Conservation (phyloP, 176 grass and related monocot genomes). For the Oryza glumipatula region DNA sequence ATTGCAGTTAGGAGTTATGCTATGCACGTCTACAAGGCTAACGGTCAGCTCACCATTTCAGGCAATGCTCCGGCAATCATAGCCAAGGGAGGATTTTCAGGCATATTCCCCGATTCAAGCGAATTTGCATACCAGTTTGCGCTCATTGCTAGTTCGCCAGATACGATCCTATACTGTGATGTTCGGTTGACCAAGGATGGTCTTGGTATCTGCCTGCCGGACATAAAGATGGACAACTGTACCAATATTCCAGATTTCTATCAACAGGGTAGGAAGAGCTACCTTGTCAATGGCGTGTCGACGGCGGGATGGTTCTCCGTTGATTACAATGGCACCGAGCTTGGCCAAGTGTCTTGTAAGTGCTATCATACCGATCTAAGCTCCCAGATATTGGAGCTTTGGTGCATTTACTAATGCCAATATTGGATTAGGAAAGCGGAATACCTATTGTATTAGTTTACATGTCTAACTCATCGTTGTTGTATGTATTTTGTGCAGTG, state of each 20-base stretch:
- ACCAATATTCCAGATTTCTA: conserved; percentile 54
- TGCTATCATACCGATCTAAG: conserved; percentile 12
- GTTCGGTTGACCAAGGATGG: conserved; percentile 76
- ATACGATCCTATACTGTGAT: conserved; percentile 71
- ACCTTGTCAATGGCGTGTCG: conserved; percentile 63
- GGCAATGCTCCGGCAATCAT: conserved; percentile 68
- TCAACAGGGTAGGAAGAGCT: conserved; percentile 44
- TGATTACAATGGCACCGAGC: conserved; percentile 65
- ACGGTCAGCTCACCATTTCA: conserved; percentile 34
- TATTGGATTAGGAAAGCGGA: not conserved
- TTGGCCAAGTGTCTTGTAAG: conserved; percentile 56
- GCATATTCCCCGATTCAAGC: conserved; percentile 84
- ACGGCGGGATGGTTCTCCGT: conserved; percentile 71
- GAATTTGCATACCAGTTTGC: conserved; percentile 51
- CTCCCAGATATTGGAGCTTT: not conserved
- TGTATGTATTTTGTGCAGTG: conserved; percentile 55
- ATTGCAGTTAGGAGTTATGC: not conserved
- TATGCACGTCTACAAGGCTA: not conserved
- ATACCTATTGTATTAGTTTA: conserved; percentile 12
- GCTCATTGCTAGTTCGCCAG: conserved; percentile 39
- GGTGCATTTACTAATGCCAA: not conserved
- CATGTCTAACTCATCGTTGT: conserved; percentile 4
- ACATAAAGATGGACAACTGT: conserved; percentile 75
- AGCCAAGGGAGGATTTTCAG: conserved; percentile 86
- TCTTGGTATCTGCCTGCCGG: conserved; percentile 72